A percentile compares a stretch with the other conserved stretches of the same genome.
These are phyloP conservation scores for Zygoascus biomembranicola DNA, from an alignment of 805 yeast genomes.

Conservation along the genomic window DNA sequence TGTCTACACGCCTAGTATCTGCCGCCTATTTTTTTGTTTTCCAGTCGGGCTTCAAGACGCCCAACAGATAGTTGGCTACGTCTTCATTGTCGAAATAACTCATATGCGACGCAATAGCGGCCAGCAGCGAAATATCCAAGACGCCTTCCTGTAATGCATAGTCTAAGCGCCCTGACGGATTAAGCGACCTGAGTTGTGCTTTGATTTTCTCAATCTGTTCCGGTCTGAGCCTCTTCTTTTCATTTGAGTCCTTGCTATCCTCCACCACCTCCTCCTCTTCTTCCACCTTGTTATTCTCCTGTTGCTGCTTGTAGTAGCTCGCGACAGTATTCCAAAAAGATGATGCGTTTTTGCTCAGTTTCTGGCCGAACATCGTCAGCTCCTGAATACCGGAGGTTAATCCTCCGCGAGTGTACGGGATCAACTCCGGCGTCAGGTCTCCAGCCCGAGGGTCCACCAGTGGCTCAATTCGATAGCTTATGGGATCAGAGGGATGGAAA, in stretches of 20 bases:
- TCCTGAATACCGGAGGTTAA: constrained; percentile 34
- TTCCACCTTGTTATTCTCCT: neutral
- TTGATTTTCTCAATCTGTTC: constrained; percentile 1
- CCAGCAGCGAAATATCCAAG: constrained; percentile 68
- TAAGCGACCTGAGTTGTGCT: constrained; percentile 38
- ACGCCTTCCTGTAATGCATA: constrained; percentile 70
- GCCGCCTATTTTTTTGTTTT: neutral
- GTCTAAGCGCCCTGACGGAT: constrained; percentile 73
- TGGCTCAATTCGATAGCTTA: constrained; percentile 87
- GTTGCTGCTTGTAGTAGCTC: neutral
- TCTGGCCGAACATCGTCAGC: constrained; percentile 19
- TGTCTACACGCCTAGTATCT: too few relatives aligned
- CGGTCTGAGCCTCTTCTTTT: neutral
- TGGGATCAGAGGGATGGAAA: constrained; percentile 87
- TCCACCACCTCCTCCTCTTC: constrained; percentile 1
- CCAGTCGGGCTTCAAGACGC: neutral
- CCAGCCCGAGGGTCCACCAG: constrained; percentile 42
- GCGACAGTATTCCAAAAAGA: constrained; percentile 10
- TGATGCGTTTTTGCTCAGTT: constrained; percentile 12
- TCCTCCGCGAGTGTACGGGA: constrained; percentile 44
- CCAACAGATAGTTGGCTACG: constrained; percentile 69
- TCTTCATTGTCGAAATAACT: constrained; percentile 82
- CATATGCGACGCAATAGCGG: constrained; percentile 80
- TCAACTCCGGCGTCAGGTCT: constrained; percentile 42
- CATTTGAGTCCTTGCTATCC: constrained; percentile 1